phyloP scores from a whole-genome alignment of 176 grass and related monocot genomes.

The Pharus latifolius region DNA sequence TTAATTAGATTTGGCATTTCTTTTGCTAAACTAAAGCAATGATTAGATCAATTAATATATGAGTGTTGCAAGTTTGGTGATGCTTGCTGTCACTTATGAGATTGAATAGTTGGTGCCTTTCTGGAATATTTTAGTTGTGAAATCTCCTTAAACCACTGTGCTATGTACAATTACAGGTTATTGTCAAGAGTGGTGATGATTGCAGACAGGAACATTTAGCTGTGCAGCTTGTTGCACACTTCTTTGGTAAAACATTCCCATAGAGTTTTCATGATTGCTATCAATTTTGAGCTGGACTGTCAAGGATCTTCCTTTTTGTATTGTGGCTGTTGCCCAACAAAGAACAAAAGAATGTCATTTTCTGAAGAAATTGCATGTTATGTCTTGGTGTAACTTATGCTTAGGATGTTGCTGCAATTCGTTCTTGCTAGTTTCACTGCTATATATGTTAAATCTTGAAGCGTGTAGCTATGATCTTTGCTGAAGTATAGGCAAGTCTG shows the following conservation, averaged over 20 bases:
- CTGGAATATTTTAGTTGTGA: background rate
- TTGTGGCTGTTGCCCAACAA: background rate
- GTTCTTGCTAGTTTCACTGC: background rate
- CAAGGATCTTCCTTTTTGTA: background rate
- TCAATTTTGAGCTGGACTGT: background rate
- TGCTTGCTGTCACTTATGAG: conserved; percentile 1
- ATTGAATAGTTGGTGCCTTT: background rate
- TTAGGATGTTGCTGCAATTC: background rate
- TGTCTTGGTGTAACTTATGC: background rate
- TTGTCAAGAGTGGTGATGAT: conserved; percentile 99
- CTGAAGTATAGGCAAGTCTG: background rate
- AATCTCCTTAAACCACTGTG: background rate
- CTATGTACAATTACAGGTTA: conserved; percentile 44
- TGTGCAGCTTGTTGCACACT: conserved; percentile 97
- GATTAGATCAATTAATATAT: background rate
- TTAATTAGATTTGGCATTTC: background rate
- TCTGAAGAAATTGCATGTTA: background rate
- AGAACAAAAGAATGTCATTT: background rate
- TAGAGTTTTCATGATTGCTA: background rate
- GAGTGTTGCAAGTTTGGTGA: background rate
- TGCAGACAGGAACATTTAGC: conserved; percentile 97
- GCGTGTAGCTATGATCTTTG: background rate
- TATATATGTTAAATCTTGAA: background rate
- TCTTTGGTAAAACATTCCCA: conserved; percentile 59
- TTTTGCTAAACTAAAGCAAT: background rate